Percentiles rank a stretch among this genome's conserved stretches.
Evolutionary conservation across 805 yeast species (phyloP).

Genomic region (Zygosaccharomyces bisporus): DNA sequence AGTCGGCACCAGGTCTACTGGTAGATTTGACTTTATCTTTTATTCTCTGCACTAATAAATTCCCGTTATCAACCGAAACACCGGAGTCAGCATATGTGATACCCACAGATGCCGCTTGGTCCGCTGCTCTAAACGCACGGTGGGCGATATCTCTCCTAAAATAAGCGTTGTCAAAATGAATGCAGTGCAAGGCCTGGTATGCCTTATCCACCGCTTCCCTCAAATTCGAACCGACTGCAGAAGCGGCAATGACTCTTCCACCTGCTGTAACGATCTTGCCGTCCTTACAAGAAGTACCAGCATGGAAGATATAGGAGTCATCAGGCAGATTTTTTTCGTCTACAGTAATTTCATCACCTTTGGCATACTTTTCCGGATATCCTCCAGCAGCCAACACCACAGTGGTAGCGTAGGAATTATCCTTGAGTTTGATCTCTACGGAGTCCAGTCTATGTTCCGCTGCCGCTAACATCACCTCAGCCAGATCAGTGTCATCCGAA

Average conservation of each 20-base stretch:
- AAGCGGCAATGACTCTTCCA: slow-evolving; percentile 94
- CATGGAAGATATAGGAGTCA: slow-evolving; percentile 80
- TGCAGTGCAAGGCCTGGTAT: slow-evolving; percentile 75
- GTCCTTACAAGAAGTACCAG: slow-evolving; percentile 68
- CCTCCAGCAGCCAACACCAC: slow-evolving; percentile 98
- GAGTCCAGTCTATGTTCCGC: slow-evolving; percentile 93
- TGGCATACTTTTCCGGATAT: slow-evolving; percentile 81
- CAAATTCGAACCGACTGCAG: slow-evolving; percentile 75
- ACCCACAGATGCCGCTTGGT: slow-evolving; percentile 22
- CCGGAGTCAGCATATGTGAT: slow-evolving; percentile 95
- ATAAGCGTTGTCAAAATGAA: slow-evolving; percentile 70
- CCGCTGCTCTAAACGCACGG: slow-evolving; percentile 73
- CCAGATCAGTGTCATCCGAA: slow-evolving; percentile 80
- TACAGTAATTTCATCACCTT: slow-evolving; percentile 80
- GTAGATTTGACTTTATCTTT: slow-evolving; percentile 89
- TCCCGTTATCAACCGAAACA: slow-evolving; percentile 96
- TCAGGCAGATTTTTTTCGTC: slow-evolving; percentile 25
- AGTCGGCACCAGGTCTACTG: slow-evolving; percentile 92
- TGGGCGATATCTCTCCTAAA: slow-evolving; percentile 93
- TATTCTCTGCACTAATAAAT: slow-evolving; percentile 81
- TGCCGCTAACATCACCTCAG: slow-evolving; percentile 87
- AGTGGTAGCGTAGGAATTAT: slow-evolving; percentile 71
- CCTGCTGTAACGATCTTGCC: slow-evolving; percentile 79
- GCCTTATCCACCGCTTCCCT: slow-evolving; percentile 82
- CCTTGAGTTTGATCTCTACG: slow-evolving; percentile 52